These are phyloP conservation scores for Leccinum uliginosum DNA, from an alignment of 768 basidiomycete genomes.

Conservation along the genomic window DNA sequence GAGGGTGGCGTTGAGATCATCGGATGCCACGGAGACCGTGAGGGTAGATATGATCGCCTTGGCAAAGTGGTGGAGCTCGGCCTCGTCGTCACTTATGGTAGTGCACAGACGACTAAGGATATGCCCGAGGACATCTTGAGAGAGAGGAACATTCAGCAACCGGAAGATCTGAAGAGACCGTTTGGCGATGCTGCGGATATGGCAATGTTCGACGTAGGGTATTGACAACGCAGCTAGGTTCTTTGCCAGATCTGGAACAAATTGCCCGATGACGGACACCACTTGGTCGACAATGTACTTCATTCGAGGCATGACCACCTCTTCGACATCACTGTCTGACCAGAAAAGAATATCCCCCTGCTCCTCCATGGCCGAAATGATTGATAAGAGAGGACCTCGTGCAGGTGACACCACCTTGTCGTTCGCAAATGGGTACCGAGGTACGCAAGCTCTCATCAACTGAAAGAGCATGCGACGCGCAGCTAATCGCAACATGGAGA, in stretches of 20 bases:
- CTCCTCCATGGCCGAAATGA: slow-evolving; percentile 52
- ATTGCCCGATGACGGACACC: slow-evolving; percentile 61
- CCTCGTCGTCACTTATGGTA: slow-evolving; percentile 72
- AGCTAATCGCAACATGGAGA: slow-evolving; percentile 61
- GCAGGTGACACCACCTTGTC: slow-evolving; percentile 51
- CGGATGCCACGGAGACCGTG: slow-evolving; percentile 51
- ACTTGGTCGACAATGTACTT: slow-evolving; percentile 61
- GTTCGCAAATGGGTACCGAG: slow-evolving; percentile 68
- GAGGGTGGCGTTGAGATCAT: slow-evolving; percentile 55
- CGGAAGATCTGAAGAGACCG: slow-evolving; percentile 90
- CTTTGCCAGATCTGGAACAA: slow-evolving; percentile 64
- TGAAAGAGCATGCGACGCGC: slow-evolving; percentile 83
- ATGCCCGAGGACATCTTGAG: slow-evolving; percentile 67
- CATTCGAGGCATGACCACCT: slow-evolving; percentile 63
- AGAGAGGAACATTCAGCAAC: slow-evolving; percentile 67
- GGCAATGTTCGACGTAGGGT: slow-evolving; percentile 82
- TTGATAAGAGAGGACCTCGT: slow-evolving; percentile 46
- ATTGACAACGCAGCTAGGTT: slow-evolving; percentile 80
- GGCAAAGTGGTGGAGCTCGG: slow-evolving; percentile 77
- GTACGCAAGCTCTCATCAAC: slow-evolving; percentile 74
- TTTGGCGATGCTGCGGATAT: slow-evolving; percentile 80
- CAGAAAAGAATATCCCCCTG: slow-evolving; percentile 59
- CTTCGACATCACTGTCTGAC: slow-evolving; percentile 63
- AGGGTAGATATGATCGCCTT: slow-evolving; percentile 79
- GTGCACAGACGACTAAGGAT: slow-evolving; percentile 81